Conservation (phyloP, 306 rosid genomes). For the Cucumis melo region DNA sequence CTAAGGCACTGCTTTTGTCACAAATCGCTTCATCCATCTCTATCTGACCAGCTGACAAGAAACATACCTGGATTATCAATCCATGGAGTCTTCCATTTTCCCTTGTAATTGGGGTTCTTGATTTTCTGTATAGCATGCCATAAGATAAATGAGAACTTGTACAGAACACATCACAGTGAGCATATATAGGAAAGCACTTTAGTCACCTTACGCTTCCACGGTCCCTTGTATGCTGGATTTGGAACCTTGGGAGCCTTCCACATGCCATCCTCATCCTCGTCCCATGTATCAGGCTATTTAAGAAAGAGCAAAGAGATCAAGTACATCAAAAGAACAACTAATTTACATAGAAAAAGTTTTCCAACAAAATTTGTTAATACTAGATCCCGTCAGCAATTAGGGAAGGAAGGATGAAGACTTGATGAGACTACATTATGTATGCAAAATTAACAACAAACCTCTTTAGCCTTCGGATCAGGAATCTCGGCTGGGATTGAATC, state of each 20-base stretch:
- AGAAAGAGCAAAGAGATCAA: background rate
- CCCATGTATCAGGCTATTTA: slow-evolving; percentile 77
- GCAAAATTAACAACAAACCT: slow-evolving; percentile 30
- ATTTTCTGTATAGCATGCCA: slow-evolving; percentile 48
- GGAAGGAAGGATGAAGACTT: background rate
- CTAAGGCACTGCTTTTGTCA: background rate
- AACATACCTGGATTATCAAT: slow-evolving; percentile 85
- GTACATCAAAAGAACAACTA: background rate
- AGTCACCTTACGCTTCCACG: slow-evolving; percentile 85
- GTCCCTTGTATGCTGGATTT: slow-evolving; percentile 90
- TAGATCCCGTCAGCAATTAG: background rate
- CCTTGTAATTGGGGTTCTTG: slow-evolving; percentile 92
- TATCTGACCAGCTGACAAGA: slow-evolving; percentile 1
- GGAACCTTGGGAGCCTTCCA: slow-evolving; percentile 87
- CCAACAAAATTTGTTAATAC: background rate
- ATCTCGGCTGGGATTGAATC: slow-evolving; percentile 74
- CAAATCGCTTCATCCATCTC: background rate
- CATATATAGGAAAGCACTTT: background rate
- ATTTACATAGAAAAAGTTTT: background rate
- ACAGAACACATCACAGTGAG: slow-evolving; percentile 2
- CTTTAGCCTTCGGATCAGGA: slow-evolving; percentile 72
- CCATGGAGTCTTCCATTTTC: slow-evolving; percentile 91
- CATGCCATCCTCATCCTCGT: slow-evolving; percentile 77
- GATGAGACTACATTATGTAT: background rate
- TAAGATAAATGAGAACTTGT: slow-evolving; percentile 10